Conservation (phyloP, 2,329 filamentous ascomycete species). For the Anthostomella pinea region DNA sequence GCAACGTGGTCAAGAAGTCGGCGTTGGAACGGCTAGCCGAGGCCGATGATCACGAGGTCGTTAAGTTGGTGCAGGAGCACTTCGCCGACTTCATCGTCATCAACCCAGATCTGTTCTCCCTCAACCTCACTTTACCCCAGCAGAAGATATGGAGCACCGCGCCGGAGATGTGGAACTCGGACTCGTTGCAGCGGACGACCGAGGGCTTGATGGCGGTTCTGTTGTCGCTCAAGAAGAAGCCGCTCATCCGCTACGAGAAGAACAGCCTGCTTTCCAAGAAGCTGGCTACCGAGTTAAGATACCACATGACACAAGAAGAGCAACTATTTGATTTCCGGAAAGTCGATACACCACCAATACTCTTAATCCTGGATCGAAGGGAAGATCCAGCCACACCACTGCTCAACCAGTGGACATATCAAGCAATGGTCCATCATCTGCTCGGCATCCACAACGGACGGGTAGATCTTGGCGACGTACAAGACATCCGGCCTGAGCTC, state of each 20-base stretch:
- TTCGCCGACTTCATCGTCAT: constrained; percentile 95
- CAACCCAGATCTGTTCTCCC: constrained; percentile 87
- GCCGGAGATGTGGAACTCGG: constrained; percentile 87
- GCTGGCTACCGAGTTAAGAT: constrained; percentile 85
- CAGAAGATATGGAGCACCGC: constrained; percentile 77
- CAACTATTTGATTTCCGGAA: constrained; percentile 95
- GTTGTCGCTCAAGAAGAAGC: constrained; percentile 92
- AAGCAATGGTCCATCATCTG: constrained; percentile 99
- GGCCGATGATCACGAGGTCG: constrained; percentile 95
- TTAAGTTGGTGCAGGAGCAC: constrained; percentile 89
- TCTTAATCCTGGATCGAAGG: constrained; percentile 84
- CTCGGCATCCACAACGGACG: constrained; percentile 93
- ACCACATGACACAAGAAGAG: constrained; percentile 92
- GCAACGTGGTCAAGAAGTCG: constrained; percentile 96
- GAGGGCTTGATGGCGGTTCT: constrained; percentile 84
- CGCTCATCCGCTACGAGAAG: constrained; percentile 88
- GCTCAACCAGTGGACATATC: constrained; percentile 97
- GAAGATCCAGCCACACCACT: constrained; percentile 94
- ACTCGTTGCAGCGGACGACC: constrained; percentile 79
- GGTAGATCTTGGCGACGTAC: constrained; percentile 80
- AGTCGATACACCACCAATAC: constrained; percentile 88
- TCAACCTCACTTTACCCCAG: constrained; percentile 69
- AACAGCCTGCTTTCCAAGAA: constrained; percentile 90
- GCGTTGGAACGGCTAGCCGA: constrained; percentile 90
- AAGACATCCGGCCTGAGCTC: constrained; percentile 80